Conservation (phyloP, 768 basidiomycete species). For the Tylopilus sp. region DNA sequence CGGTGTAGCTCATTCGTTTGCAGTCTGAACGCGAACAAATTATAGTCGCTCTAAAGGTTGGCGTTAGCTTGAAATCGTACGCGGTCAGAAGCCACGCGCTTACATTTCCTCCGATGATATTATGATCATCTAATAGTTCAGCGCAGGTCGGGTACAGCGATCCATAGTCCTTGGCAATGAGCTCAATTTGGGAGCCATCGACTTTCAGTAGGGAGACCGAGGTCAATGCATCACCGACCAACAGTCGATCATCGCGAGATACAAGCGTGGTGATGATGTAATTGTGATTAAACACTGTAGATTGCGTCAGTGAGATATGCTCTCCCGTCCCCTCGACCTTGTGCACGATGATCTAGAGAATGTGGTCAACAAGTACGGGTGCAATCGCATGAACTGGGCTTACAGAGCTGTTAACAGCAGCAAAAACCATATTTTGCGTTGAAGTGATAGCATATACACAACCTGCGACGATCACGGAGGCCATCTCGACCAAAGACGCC, state of each 20-base stretch:
- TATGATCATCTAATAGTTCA: constrained; percentile 50
- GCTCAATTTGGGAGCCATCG: constrained; percentile 39
- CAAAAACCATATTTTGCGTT: constrained; percentile 52
- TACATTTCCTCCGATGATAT: constrained; percentile 75
- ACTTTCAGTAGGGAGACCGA: constrained; percentile 71
- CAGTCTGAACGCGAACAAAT: constrained; percentile 61
- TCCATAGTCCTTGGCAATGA: constrained; percentile 69
- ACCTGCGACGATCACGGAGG: constrained; percentile 50
- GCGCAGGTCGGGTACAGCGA: constrained; percentile 72
- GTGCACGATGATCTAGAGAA: constrained; percentile 45
- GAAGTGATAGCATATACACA: constrained; percentile 65
- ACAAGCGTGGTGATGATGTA: constrained; percentile 72
- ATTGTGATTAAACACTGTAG: constrained; percentile 75
- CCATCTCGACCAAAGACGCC: constrained; percentile 31
- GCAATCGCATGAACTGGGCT: constrained; percentile 22
- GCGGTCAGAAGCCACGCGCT: constrained; percentile 26
- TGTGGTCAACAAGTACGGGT: not conserved
- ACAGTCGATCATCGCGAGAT: constrained; percentile 48
- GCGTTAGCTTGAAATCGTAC: constrained; percentile 7
- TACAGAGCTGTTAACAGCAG: constrained; percentile 76
- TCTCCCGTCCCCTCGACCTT: constrained; percentile 36
- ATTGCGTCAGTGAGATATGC: constrained; percentile 32
- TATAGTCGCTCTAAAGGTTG: constrained; percentile 54
- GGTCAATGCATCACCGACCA: constrained; percentile 78
- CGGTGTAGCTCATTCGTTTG: constrained; percentile 40